A percentile compares a stretch with the other conserved stretches of the same genome.
phyloP scores from a whole-genome alignment of 2,329 filamentous ascomycete genomes.

The Fusarium incarnatum region DNA sequence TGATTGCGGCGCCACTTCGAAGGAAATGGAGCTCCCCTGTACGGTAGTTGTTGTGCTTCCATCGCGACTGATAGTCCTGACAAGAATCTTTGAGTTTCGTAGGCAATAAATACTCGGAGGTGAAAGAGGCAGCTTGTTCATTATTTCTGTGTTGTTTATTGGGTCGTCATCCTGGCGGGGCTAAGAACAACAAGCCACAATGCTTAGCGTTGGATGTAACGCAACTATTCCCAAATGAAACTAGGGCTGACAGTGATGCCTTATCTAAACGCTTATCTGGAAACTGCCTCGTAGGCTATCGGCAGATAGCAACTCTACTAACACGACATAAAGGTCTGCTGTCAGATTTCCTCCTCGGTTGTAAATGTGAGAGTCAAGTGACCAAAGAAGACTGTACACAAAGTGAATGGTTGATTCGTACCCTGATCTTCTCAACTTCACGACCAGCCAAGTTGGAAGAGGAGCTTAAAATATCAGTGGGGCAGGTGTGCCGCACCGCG shows the following conservation, averaged over 20 bases:
- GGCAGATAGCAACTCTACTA: too few species aligned
- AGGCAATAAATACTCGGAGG: neutral
- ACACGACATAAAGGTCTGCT: too few species aligned
- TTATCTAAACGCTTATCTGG: conserved; percentile 6
- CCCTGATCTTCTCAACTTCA: too few species aligned
- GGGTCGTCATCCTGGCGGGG: neutral
- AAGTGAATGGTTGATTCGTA: too few species aligned
- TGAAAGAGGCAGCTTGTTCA: neutral
- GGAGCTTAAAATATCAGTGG: too few species aligned
- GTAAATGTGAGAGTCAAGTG: too few species aligned
- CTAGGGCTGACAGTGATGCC: neutral
- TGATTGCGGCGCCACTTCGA: conserved; percentile 20
- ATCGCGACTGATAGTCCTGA: neutral
- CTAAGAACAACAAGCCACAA: conserved; percentile 1
- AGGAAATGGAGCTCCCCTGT: conserved; percentile 5
- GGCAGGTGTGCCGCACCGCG: too few species aligned
- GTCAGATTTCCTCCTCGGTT: too few species aligned
- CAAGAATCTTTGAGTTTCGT: neutral
- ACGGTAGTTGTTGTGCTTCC: neutral
- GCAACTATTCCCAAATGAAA: neutral
- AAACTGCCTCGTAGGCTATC: too few species aligned
- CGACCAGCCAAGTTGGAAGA: too few species aligned
- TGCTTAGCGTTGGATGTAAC: neutral
- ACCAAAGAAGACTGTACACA: too few species aligned
- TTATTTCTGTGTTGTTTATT: neutral